Conservation (phyloP, 2,329 filamentous ascomycete species). For the Hypomyces rosellus region DNA sequence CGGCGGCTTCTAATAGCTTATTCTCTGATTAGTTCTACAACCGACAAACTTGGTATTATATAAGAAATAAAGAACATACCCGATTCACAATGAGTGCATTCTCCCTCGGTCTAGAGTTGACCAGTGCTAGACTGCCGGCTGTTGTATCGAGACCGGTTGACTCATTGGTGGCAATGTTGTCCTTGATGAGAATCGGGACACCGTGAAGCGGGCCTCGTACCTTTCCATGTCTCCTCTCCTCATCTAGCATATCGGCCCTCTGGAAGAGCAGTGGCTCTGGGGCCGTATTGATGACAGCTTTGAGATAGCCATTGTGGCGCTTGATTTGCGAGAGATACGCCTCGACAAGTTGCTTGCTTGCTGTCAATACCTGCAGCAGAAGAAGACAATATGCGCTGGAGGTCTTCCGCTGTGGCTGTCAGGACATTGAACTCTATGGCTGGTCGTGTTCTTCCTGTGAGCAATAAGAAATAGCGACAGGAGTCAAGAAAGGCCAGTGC, state of each 20-base stretch:
- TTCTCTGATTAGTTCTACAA: too few species aligned
- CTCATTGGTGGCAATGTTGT: slow-evolving; percentile 11
- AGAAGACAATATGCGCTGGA: background rate
- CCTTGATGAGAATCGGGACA: slow-evolving; percentile 16
- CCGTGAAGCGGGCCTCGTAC: slow-evolving; percentile 14
- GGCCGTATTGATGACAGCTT: slow-evolving; percentile 11
- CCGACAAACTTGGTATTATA: too few species aligned
- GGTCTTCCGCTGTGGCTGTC: slow-evolving; percentile 2
- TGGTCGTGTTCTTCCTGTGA: background rate
- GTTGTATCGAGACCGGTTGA: slow-evolving; percentile 11
- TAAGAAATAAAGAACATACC: background rate
- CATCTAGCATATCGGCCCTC: slow-evolving; percentile 10
- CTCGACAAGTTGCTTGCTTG: slow-evolving; percentile 11
- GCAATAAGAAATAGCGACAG: too few species aligned
- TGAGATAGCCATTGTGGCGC: slow-evolving; percentile 10
- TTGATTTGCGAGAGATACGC: slow-evolving; percentile 13
- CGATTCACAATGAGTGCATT: slow-evolving; percentile 11
- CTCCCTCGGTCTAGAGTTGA: slow-evolving; percentile 10
- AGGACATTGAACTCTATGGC: slow-evolving; percentile 2
- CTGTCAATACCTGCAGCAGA: slow-evolving; percentile 8
- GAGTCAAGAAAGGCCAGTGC: too few species aligned
- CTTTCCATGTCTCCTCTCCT: slow-evolving; percentile 10
- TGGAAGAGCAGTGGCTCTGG: slow-evolving; percentile 1
- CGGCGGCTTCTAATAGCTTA: too few species aligned
- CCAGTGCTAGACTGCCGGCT: slow-evolving; percentile 12